These are phyloP conservation scores for Strigomonas oncopelti DNA, from an alignment of 208 protist genomes.

Conservation along the genomic window DNA sequence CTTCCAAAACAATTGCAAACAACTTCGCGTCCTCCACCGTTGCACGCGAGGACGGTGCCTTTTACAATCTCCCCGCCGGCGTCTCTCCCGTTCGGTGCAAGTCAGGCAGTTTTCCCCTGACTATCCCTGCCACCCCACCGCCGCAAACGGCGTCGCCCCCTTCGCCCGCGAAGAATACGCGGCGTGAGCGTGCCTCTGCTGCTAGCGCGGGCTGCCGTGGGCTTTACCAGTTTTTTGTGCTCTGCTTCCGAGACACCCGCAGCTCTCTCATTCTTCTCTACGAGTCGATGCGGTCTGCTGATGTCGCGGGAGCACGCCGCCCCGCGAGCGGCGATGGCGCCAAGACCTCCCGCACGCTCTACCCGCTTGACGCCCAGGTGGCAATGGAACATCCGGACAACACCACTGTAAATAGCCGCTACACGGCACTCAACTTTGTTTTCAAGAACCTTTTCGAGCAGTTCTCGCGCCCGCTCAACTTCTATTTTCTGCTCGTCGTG, in stretches of 20 bases:
- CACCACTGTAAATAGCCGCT: constrained; percentile 90
- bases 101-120: not conserved
- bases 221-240: not conserved
- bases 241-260: not conserved
- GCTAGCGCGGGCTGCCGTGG: not conserved
- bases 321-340: not conserved
- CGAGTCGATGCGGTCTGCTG: not conserved
- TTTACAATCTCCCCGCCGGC: not conserved
- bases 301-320: not conserved
- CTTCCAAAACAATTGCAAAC: not conserved
- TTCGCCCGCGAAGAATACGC: not conserved
- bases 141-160: not conserved
- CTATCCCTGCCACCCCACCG: not conserved
- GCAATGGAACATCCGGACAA: constrained; percentile 38
- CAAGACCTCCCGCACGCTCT: not conserved
- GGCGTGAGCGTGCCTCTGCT: not conserved
- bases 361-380: not conserved
- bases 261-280: not conserved
- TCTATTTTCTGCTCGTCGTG: constrained; percentile 96
- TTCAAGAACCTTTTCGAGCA: constrained; percentile 96
- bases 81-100: not conserved
- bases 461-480: constrained; percentile 92
- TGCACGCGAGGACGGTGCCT: not conserved
- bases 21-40: not conserved
- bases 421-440: constrained; percentile 93